These are phyloP conservation scores for Gossypioides kirkii DNA, from an alignment of 345 rosid genomes.

Conservation along the genomic window DNA sequence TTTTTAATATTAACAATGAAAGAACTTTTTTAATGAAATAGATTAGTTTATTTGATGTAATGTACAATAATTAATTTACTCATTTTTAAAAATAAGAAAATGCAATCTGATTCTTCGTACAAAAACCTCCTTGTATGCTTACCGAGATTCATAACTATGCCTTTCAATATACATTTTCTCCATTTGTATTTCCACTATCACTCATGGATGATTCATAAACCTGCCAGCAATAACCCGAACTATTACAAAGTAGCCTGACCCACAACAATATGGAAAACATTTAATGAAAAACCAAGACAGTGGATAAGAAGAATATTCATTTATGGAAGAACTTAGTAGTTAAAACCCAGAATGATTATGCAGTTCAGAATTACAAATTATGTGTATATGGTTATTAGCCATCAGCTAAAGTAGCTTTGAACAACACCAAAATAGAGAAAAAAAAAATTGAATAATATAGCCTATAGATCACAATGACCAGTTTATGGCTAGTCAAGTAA, in stretches of 20 bases:
- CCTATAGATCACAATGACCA: conserved; percentile 9
- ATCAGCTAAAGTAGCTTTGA: conserved; percentile 21
- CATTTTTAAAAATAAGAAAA: too few species aligned
- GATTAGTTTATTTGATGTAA: too few species aligned
- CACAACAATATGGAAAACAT: background rate
- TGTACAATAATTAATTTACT: too few species aligned
- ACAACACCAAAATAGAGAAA: background rate
- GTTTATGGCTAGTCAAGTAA: conserved; percentile 22
- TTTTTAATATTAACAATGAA: too few species aligned
- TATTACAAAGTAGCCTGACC: background rate
- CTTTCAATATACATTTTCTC: too few species aligned
- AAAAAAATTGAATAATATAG: conserved; percentile 9
- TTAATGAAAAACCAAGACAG: background rate
- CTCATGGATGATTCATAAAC: too few species aligned
- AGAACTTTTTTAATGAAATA: too few species aligned
- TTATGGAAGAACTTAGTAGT: conserved; percentile 20
- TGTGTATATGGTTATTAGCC: conserved; percentile 13
- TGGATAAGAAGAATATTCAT: background rate
- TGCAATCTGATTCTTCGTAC: too few species aligned
- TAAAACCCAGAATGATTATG: conserved; percentile 17
- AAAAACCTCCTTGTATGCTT: too few species aligned
- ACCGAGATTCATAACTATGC: too few species aligned
- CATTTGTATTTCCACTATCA: too few species aligned
- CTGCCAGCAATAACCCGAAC: too few species aligned
- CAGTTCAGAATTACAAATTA: conserved; percentile 21